Evolutionary conservation across 2,329 filamentous ascomycete species (phyloP).

Genomic region (Verticillium nubilum): DNA sequence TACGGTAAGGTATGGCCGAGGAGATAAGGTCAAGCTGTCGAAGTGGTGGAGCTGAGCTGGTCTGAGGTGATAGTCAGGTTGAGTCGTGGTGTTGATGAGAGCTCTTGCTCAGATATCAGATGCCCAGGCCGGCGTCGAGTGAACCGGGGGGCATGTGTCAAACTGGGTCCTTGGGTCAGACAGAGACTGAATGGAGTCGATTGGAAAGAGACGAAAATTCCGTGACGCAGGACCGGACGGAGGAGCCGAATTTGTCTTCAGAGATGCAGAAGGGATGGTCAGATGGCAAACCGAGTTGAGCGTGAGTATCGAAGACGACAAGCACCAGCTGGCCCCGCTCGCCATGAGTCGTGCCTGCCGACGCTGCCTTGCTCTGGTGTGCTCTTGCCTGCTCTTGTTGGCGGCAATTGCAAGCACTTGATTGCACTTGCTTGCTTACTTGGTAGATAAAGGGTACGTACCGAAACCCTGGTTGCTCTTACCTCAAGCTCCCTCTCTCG

Average conservation of each 20-base stretch:
- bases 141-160: not conserved
- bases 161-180: not conserved
- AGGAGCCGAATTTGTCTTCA: not conserved
- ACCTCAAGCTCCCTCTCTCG: not conserved
- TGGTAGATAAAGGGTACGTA: too few relatives aligned
- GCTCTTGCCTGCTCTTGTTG: not conserved
- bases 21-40: not conserved
- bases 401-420: not conserved
- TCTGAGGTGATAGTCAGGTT: not conserved
- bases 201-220: not conserved
- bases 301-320: not conserved
- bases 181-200: not conserved
- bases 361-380: not conserved
- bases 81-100: not conserved
- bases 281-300: not conserved
- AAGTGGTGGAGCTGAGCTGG: not conserved
- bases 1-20: not conserved
- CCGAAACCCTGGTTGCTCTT: too few relatives aligned
- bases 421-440: too few relatives aligned
- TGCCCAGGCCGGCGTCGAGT: not conserved
- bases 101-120: not conserved
- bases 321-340: not conserved
- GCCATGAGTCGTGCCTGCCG: not conserved
- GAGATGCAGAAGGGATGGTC: not conserved
- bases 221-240: not conserved